Evolutionary conservation across 768 basidiomycete genomes (phyloP).

Genomic region (Boletellus emodensis): DNA sequence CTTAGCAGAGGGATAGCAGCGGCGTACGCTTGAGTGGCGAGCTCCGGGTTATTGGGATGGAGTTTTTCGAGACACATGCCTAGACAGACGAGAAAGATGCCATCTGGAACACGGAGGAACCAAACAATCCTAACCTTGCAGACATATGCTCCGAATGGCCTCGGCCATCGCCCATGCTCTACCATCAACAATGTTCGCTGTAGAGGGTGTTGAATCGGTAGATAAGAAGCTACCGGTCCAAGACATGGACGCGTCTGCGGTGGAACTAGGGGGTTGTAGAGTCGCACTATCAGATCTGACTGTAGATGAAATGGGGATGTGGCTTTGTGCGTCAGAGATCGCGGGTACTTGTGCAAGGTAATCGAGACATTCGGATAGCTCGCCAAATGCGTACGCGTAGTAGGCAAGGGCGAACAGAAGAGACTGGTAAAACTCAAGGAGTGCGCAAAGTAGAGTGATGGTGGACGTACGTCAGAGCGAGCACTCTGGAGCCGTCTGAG

Average conservation of each 20-base stretch:
- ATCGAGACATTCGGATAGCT: conserved; percentile 58
- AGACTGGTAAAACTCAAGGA: conserved; percentile 42
- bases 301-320: conserved; percentile 45
- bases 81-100: conserved; percentile 24
- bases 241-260: conserved; percentile 42
- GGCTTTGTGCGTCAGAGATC: conserved; percentile 49
- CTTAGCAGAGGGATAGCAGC: conserved; percentile 53
- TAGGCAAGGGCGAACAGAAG: conserved; percentile 69
- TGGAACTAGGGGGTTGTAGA: conserved; percentile 34
- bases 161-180: conserved; percentile 71
- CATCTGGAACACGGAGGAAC: not conserved
- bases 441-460: not conserved
- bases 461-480: conserved; percentile 55
- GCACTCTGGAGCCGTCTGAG: conserved; percentile 48
- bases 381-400: conserved; percentile 73
- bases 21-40: conserved; percentile 57
- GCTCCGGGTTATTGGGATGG: conserved; percentile 41
- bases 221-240: conserved; percentile 49
- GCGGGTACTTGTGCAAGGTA: conserved; percentile 55
- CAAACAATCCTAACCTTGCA: conserved; percentile 55
- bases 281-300: conserved; percentile 39
- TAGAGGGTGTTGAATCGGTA: conserved; percentile 34
- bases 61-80: conserved; percentile 76
- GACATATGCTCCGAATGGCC: conserved; percentile 68
- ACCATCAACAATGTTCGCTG: conserved; percentile 62